Evolutionary conservation across 495 filamentous ascomycete genomes (phyloP), one percentile per base, ranked within the genome.

Genomic region (Lepidopterella palustris): DNA sequence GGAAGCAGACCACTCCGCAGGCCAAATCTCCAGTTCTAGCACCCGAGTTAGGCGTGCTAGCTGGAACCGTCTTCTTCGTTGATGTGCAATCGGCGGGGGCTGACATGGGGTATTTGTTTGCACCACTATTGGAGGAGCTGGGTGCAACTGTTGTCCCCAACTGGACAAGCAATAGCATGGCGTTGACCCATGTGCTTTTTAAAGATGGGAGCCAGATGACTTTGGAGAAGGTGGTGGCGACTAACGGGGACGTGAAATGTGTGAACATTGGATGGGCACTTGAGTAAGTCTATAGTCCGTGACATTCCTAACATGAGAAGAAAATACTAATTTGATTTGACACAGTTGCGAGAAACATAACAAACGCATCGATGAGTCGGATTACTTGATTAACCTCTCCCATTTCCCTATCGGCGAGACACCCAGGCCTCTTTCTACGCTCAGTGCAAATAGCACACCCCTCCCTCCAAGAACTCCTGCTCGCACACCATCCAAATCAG

Each of bases 151-250:
- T 88, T 63, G 81, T 95, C 13, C 88, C 87, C 73, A 79, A 78
- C 23, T 98, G 93, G 93, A 79, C 50, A 10, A 53, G 72, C 18
- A 62, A 72, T 9, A 89, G 85, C 69, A 77, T 95, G 29, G 89
- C 88, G 2, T 91, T 97, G 68, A 98, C 93, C 4, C 93, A 98
- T 66, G 88, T 98, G 0, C 84, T 98, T 1, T 98, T 88, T 74
- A 97, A 97, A 68, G 93, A 96, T 73, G 93, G 93, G 42, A 86
- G 86, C 8, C 83, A 89, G 55, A 81, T 87, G 31, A 97, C 92
- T 0, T 70, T 97, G 53, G 87, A 96, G 71, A 97, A 95, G 71
- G 89, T 95, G 6, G 79, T 84, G 53, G 80, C 87, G 61, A 85
- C 83, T 29, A 78, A 80, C 20, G 90, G 88, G 1, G 77, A 87